These are phyloP conservation scores for Eucalyptus marginata DNA, from an alignment of 345 rosid genomes.

Conservation along the genomic window DNA sequence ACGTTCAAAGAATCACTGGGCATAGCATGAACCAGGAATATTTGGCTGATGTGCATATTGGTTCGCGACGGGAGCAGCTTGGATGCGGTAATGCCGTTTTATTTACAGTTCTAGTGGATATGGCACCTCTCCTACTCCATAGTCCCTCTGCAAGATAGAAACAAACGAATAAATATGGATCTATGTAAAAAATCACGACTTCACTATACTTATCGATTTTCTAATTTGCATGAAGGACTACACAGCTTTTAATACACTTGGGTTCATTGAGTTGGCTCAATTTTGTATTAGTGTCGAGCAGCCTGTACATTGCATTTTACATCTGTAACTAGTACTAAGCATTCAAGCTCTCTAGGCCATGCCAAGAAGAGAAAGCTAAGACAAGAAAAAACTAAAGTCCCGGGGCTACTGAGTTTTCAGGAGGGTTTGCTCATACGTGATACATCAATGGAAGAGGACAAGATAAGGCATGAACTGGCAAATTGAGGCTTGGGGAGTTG, in stretches of 20 bases:
- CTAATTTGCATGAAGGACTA: not conserved
- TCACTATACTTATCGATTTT: no score
- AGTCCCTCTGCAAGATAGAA: not conserved
- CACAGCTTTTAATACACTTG: not conserved
- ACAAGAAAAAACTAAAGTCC: no score
- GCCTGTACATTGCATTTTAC: not conserved
- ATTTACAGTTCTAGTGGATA: conserved; percentile 29
- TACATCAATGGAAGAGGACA: no score
- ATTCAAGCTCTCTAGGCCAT: not conserved
- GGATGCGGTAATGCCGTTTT: conserved; percentile 51
- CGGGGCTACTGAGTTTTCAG: no score
- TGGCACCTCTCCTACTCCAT: conserved; percentile 62
- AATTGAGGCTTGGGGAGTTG: no score
- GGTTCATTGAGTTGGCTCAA: not conserved
- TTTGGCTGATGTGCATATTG: conserved; percentile 50
- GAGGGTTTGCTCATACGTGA: no score
- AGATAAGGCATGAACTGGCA: no score
- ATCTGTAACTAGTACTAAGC: not conserved
- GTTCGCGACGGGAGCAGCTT: conserved; percentile 66
- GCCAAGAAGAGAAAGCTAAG: not conserved
- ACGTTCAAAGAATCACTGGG: conserved; percentile 28
- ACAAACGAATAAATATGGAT: no score
- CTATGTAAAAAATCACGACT: no score
- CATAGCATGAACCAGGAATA: conserved; percentile 74
- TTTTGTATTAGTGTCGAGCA: not conserved